phyloP scores from a whole-genome alignment of 345 rosid species.

The Conringia planisiliqua region DNA sequence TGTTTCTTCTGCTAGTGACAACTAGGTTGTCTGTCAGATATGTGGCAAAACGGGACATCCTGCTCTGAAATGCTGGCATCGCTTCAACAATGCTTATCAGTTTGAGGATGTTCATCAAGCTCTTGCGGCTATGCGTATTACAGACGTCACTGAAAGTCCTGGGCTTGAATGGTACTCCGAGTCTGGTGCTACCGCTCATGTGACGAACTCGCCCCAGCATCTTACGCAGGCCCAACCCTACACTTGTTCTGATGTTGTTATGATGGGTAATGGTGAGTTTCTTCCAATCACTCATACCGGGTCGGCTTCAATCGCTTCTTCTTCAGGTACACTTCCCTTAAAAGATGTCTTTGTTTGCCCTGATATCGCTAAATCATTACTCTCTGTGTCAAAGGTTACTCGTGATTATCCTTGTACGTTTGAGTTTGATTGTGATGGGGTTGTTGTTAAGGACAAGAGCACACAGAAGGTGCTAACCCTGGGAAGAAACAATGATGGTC shows the following conservation, averaged over 20 bases:
- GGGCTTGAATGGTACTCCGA: not conserved
- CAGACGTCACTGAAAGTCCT: not conserved
- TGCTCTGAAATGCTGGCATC: not conserved
- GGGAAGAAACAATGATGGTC: no score
- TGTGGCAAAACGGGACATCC: not conserved
- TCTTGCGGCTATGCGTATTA: not conserved
- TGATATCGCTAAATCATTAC: no score
- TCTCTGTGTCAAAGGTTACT: no score
- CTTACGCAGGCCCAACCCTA: not conserved
- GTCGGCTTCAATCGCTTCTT: rapidly evolving
- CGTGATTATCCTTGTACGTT: no score
- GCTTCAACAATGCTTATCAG: not conserved
- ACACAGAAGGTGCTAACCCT: no score
- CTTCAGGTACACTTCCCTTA: not conserved
- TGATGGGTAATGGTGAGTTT: not conserved
- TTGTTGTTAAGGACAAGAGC: no score
- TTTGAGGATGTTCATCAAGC: not conserved
- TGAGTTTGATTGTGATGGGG: no score
- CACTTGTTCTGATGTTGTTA: not conserved
- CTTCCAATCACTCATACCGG: not conserved
- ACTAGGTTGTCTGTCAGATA: not conserved
- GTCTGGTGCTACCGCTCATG: not conserved
- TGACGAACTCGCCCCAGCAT: not conserved
- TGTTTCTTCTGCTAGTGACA: no score
- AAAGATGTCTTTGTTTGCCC: not conserved